phyloP scores from a whole-genome alignment of 1,284 basidiomycete species.

The Veloboletus limbatus region DNA sequence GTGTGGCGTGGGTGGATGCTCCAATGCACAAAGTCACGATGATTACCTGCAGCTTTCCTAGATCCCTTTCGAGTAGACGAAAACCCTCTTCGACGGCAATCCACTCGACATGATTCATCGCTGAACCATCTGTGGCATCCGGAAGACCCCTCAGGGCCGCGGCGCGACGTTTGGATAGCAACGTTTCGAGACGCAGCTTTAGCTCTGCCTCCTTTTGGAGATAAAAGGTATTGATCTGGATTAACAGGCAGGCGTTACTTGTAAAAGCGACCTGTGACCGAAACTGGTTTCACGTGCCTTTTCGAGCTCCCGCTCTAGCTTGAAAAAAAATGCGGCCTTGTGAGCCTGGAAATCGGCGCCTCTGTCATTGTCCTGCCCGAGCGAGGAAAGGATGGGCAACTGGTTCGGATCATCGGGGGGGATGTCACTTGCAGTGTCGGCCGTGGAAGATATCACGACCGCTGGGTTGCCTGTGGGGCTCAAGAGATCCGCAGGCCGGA shows the following conservation, averaged over 20 bases:
- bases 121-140: constrained; percentile 55
- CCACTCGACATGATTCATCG: constrained; percentile 83
- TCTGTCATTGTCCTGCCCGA: constrained; percentile 64
- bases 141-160: constrained; percentile 71
- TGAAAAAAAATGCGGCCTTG: constrained; percentile 99
- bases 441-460: constrained; percentile 15
- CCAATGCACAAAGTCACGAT: constrained; percentile 19
- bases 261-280: background rate
- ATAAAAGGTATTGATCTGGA: constrained; percentile 98
- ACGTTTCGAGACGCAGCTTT: constrained; percentile 86
- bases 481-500: constrained; percentile 67
- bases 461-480: constrained; percentile 13
- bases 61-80: constrained; percentile 89
- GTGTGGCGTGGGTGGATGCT: constrained; percentile 17
- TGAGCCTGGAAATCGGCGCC: constrained; percentile 86
- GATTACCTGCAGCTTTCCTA: constrained; percentile 90
- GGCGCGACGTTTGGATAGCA: constrained; percentile 90
- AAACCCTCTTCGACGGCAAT: constrained; percentile 95
- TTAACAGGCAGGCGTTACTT: constrained; percentile 1
- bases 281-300: constrained; percentile 58
- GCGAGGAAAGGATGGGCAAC: constrained; percentile 56
- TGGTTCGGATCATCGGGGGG: constrained; percentile 36
- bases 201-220: constrained; percentile 97
- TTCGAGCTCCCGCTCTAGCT: constrained; percentile 95
- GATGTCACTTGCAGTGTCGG: constrained; percentile 5